Percentiles rank a stretch among this genome's conserved stretches.
phyloP scores from a whole-genome alignment of 768 basidiomycete genomes.

The Boletus subparvulus region DNA sequence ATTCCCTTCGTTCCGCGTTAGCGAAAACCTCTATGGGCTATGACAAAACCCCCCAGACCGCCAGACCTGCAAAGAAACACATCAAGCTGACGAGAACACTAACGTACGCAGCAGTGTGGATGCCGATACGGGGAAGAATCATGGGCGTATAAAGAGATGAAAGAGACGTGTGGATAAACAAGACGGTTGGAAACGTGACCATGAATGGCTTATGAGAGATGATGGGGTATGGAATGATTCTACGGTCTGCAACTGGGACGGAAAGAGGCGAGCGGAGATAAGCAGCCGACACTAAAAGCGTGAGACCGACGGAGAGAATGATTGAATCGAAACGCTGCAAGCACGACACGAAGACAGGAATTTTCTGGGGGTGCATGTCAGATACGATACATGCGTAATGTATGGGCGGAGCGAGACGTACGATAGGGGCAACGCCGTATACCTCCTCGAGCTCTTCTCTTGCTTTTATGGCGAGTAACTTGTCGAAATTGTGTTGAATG shows the following conservation, averaged over 20 bases:
- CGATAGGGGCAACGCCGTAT: slow-evolving; percentile 78
- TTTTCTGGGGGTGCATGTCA: slow-evolving; percentile 44
- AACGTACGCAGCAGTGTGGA: slow-evolving; percentile 75
- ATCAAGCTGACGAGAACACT: slow-evolving; percentile 65
- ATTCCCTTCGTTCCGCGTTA: neutral
- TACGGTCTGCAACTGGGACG: slow-evolving; percentile 20
- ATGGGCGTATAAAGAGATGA: slow-evolving; percentile 64
- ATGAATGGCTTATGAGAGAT: slow-evolving; percentile 37
- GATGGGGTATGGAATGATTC: slow-evolving; percentile 13
- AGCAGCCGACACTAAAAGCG: slow-evolving; percentile 49
- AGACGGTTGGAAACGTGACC: slow-evolving; percentile 43
- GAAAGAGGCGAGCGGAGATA: slow-evolving; percentile 59
- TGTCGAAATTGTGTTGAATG: slow-evolving; percentile 66
- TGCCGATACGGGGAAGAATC: slow-evolving; percentile 68
- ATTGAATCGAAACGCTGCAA: slow-evolving; percentile 76
- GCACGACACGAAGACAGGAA: slow-evolving; percentile 77
- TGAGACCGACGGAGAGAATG: slow-evolving; percentile 66
- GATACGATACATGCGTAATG: neutral
- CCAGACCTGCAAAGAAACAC: slow-evolving; percentile 70
- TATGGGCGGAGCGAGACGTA: slow-evolving; percentile 39
- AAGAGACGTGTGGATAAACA: slow-evolving; percentile 53
- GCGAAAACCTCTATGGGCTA: slow-evolving; percentile 16
- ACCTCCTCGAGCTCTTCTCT: slow-evolving; percentile 78
- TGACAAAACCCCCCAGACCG: slow-evolving; percentile 67
- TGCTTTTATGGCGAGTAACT: slow-evolving; percentile 58